phyloP scores from a whole-genome alignment of 1,284 basidiomycete genomes.

The Irpex lacteus region DNA sequence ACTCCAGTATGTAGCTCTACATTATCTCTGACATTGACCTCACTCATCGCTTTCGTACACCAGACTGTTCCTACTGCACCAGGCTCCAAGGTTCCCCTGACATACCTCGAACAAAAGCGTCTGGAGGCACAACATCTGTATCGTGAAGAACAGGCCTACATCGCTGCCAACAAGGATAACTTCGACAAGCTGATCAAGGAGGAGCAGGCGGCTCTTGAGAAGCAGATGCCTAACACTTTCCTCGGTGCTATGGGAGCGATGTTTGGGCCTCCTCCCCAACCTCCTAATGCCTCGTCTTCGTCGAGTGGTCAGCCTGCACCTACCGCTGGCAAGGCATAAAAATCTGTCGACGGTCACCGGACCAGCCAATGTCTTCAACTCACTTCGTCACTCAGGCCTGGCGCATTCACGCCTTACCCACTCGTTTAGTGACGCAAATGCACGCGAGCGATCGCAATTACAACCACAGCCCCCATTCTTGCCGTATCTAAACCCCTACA shows the following conservation, averaged over 20 bases:
- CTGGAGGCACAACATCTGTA: conserved; percentile 84
- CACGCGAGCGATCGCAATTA: neutral
- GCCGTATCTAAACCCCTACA: neutral
- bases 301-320: neutral
- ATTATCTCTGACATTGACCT: neutral
- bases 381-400: neutral
- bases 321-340: conserved; percentile 5
- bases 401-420: too few species aligned
- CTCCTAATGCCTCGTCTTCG: neutral
- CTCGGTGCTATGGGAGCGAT: conserved; percentile 26
- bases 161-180: conserved; percentile 76
- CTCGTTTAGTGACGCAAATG: neutral
- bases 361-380: neutral
- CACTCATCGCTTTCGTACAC: neutral
- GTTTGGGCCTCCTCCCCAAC: conserved; percentile 9
- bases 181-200: conserved; percentile 80
- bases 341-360: neutral
- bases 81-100: conserved; percentile 51
- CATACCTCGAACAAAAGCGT: conserved; percentile 90
- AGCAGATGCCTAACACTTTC: conserved; percentile 48
- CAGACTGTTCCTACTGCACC: neutral
- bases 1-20: conserved; percentile 24
- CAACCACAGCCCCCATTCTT: too few species aligned
- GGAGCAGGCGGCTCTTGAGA: conserved; percentile 77
- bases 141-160: conserved; percentile 86